Evolutionary conservation across 176 grass and related monocot species (phyloP).

Genomic region (Avena sativa): DNA sequence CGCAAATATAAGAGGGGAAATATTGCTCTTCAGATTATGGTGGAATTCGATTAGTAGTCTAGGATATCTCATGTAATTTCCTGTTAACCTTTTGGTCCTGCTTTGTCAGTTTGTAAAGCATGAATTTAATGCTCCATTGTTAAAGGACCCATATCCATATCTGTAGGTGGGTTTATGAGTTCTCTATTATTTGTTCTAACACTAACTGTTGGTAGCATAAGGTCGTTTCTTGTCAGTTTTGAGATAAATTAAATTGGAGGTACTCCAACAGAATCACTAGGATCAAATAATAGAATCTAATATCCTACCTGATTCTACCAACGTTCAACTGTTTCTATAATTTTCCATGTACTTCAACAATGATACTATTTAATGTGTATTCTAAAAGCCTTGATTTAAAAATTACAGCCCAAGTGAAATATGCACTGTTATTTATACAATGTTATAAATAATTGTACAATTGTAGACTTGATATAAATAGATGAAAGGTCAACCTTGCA

Average conservation of each 20-base stretch:
- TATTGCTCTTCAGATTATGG: not conserved
- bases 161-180: not conserved
- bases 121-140: slow-evolving; percentile 12
- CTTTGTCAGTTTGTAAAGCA: not conserved
- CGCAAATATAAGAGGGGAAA: slow-evolving; percentile 13
- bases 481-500: not conserved
- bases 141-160: slow-evolving; percentile 6
- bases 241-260: slow-evolving; percentile 2
- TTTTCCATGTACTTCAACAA: not conserved
- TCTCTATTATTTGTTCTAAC: not conserved
- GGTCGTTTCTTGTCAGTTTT: not conserved
- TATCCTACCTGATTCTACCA: not conserved
- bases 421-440: not conserved
- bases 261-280: not conserved
- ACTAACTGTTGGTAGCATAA: not conserved
- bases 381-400: not conserved
- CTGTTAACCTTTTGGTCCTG: not conserved
- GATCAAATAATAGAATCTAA: not conserved
- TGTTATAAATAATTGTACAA: not conserved
- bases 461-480: not conserved
- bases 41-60: not conserved
- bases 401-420: slow-evolving; percentile 2
- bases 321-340: not conserved
- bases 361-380: slow-evolving; percentile 22
- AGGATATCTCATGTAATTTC: not conserved